Evolutionary conservation across 441 rosid genomes (phyloP), one percentile per base, ranked within the genome.

Genomic region (Erysimum pusillum): DNA sequence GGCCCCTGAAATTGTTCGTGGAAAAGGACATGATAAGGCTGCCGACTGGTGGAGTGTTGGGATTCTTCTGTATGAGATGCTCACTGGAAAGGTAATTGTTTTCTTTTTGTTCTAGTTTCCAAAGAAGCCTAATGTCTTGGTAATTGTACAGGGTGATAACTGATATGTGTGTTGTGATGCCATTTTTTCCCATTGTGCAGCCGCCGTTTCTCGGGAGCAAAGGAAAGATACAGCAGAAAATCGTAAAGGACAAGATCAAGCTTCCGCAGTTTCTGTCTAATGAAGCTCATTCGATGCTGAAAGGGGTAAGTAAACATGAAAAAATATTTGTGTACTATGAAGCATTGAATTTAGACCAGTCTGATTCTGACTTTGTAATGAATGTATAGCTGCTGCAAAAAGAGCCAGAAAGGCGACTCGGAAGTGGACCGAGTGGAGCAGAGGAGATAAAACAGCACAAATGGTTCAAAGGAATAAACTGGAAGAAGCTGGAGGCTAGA

Each of bases 1-100:
- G 98, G 80, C 99, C 51, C 97, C 99, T 48, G 99, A 96, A 81
- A 90, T 96, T 58, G 78, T 96, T 75, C 83, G 80, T 11, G 99
- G 99, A 20, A 93, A 83, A 66, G 99, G 98, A 35, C 98, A 93
- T 83, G 90, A 96, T 79, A 93, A 96, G 78, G 90, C 97, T 65
- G 95, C 99, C 7, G 99, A 95, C 74, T 93, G 99, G 98, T 96
- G 99, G 99, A 95, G 99, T 62, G 91, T 90, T 32, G 99, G 99
- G 36, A 81, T 91, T 82, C 82, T 95, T 45, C 70, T 93, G 48
- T 90, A 85, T 83, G 99, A 96, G 85, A 96, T 96, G 98, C 97
- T 93, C 45, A 96, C 97, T 4, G 98, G 92, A 61, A 81, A 91
- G 96, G 98, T 92, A 63, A 70, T 28, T 28, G 4, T 0, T 28